Conservation (phyloP, 2,329 filamentous ascomycete species). For the Zarea fungicola region DNA sequence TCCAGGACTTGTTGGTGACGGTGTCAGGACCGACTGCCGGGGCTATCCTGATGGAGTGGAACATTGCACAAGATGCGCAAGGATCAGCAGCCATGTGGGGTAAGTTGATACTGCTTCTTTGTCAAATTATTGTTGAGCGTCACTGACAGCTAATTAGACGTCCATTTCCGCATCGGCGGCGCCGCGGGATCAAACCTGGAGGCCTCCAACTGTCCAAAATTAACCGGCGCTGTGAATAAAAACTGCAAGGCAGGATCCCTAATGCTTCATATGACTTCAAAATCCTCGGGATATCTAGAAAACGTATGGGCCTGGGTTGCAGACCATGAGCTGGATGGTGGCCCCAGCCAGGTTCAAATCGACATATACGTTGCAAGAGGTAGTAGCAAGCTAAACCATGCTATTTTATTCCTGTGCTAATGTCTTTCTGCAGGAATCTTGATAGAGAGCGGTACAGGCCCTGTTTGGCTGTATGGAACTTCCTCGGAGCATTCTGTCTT, state of each 20-base stretch:
- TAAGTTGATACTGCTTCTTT: conserved; percentile 19
- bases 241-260: conserved; percentile 30
- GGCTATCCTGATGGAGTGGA: conserved; percentile 57
- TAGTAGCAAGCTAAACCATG: background rate
- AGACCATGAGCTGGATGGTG: conserved; percentile 35
- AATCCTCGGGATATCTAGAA: conserved; percentile 24
- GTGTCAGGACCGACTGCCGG: conserved; percentile 49
- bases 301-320: conserved; percentile 36
- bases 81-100: conserved; percentile 19
- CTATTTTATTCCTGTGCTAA: background rate
- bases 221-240: conserved; percentile 23
- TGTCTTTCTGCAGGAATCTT: background rate
- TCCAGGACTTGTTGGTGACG: conserved; percentile 54
- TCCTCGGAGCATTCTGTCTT: background rate
- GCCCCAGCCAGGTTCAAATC: conserved; percentile 1
- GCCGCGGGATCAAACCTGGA: conserved; percentile 44
- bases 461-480: conserved; percentile 6
- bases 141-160: conserved; percentile 9
- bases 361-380: conserved; percentile 11
- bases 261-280: conserved; percentile 27
- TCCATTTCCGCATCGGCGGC: conserved; percentile 33
- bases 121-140: background rate
- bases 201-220: conserved; percentile 34
- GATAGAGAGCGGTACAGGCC: conserved; percentile 1
- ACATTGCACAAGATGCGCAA: conserved; percentile 36